Evolutionary conservation across 495 filamentous ascomycete species (phyloP).

Genomic region (Jackrogersella multiformis): DNA sequence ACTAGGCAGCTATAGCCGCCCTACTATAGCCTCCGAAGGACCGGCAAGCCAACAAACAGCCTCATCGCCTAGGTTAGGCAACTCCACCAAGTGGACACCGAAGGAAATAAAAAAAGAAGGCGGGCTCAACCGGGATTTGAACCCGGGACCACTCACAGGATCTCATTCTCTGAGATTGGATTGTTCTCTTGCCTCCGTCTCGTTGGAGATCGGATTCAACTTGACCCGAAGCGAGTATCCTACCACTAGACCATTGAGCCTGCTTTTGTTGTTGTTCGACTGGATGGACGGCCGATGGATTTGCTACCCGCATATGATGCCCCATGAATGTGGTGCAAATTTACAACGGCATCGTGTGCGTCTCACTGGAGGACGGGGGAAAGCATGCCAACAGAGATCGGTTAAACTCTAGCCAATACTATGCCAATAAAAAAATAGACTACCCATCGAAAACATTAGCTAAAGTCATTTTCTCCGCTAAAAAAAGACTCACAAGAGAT

Average conservation of each 20-base stretch:
- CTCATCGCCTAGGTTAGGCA: no score
- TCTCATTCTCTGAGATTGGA: slow-evolving; percentile 1
- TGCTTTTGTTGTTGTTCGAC: background rate
- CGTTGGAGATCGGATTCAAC: background rate
- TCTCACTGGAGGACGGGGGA: no score
- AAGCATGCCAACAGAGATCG: no score
- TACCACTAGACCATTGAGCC: slow-evolving; percentile 18
- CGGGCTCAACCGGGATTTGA: slow-evolving; percentile 18
- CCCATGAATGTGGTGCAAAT: background rate
- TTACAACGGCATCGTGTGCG: no score
- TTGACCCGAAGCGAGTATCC: slow-evolving; percentile 9
- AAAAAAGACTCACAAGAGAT: no score
- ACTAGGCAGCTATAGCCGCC: background rate
- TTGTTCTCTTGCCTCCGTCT: background rate
- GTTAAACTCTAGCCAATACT: no score
- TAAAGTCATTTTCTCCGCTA: no score
- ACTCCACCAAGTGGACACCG: background rate
- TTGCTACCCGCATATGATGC: background rate
- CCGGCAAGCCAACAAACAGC: background rate
- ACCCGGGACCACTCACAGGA: slow-evolving; percentile 13
- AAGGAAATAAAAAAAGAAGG: background rate
- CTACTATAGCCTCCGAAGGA: background rate
- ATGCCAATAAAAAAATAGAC: no score
- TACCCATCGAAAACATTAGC: no score
- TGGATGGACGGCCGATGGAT: background rate